Base-by-base conservation (phyloP, 208 protist species). In the Wallacemonas collosoma region DNA sequence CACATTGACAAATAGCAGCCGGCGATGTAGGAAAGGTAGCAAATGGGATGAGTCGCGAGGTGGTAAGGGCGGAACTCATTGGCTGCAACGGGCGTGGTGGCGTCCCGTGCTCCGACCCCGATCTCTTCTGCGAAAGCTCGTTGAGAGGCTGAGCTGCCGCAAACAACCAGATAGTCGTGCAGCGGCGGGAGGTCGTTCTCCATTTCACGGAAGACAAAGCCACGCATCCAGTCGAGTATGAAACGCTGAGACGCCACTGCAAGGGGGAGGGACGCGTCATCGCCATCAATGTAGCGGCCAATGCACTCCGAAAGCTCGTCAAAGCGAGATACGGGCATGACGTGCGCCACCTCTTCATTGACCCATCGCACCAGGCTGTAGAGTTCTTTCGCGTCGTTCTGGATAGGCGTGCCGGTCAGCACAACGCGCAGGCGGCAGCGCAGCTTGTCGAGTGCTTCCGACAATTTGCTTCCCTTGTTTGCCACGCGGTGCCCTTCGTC, bases 381-480 rank as follows among this genome's bases (percentile, higher is more conserved):
- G 14, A 97, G 76, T 62, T 97, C 91, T 39, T 79, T 82, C 12
- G 88, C 79, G 67, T 92, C 83, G 72, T 96, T 97, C 61, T 97
- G 93, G 68, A 97, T 60, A 38, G 93, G 91, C n/a, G 91, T 97
- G 48, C 91, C 93, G 45, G 90, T 93, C n/a, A 96, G 80, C 14
- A 95, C 88, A 11, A 97, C 74, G 44, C 89, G 89, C 14, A 79
- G 57, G 5, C 60, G 65, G 70, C 88, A 94, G 4, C 65, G 41
- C 51, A 94, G 72, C 11, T 77, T 68, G 11, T 86, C 72, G 15
- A 97, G 77, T n/a, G 41, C 68, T 12, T 89, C 81, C 4, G 76
- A 86, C 36, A 96, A 66, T 60, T 89, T 89, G 40, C 71, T 92
- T 3, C 80, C 82, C 65, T 85, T 90, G n/a, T 88, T 66, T 0